These are phyloP conservation scores for Cordyceps farinosa DNA, from an alignment of 2,329 filamentous ascomycete genomes.

Conservation along the genomic window DNA sequence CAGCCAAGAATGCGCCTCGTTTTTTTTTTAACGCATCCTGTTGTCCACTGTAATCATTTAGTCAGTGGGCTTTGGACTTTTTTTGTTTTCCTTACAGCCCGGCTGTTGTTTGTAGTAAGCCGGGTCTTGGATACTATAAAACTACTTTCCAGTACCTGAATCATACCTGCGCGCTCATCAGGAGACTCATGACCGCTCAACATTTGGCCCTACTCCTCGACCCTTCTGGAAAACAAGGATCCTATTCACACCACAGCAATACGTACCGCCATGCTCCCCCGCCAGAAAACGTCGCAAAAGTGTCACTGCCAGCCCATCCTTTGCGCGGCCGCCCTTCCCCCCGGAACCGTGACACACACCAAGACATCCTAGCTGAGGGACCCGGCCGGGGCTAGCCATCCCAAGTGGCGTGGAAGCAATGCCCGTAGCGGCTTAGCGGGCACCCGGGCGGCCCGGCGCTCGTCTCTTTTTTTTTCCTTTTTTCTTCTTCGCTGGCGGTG, in stretches of 20 bases:
- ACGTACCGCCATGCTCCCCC: no score
- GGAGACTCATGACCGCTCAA: no score
- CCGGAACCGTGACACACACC: not conserved
- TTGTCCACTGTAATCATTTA: not conserved
- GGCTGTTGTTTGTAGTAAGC: no score
- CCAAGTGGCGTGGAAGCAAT: not conserved
- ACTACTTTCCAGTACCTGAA: no score
- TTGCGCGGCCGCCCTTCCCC: not conserved
- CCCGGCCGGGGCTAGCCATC: not conserved
- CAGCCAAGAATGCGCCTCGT: no score
- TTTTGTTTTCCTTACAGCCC: no score
- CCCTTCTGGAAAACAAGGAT: no score
- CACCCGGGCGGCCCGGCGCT: not conserved
- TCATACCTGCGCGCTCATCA: no score
- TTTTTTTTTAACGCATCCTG: not conserved
- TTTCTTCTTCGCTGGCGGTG: not conserved
- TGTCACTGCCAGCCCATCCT: not conserved
- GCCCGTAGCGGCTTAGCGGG: slow-evolving; percentile 2
- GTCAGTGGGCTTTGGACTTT: not conserved
- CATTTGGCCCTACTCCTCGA: no score
- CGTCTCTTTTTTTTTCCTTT: not conserved
- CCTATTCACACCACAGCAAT: no score
- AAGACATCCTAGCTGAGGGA: not conserved
- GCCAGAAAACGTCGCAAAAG: not conserved
- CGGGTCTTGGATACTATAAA: no score